phyloP scores from a whole-genome alignment of 208 protist species.

The Acanthamoeba rhysodes region DNA sequence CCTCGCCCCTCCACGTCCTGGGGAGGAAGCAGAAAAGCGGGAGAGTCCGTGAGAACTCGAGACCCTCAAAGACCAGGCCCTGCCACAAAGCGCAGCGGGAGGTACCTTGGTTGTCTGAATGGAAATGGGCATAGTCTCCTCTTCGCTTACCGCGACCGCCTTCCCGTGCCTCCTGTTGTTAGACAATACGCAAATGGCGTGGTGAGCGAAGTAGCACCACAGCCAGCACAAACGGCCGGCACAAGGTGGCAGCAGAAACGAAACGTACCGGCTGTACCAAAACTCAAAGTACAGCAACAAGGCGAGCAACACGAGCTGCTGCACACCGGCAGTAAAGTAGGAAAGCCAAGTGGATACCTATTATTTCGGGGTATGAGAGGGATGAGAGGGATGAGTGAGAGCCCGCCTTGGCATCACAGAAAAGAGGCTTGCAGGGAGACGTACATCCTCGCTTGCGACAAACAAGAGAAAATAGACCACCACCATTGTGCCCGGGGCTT shows the following conservation, averaged over 20 bases:
- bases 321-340: constrained; percentile 7
- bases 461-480: constrained; percentile 10
- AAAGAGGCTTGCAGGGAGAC: neutral
- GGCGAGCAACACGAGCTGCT: neutral
- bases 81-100: too few relatives aligned
- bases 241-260: neutral
- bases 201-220: neutral
- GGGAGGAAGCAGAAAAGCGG: neutral
- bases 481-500: constrained; percentile 26
- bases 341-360: constrained; percentile 24
- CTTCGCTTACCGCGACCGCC: neutral
- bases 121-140: neutral
- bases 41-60: too few relatives aligned
- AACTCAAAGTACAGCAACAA: constrained; percentile 6
- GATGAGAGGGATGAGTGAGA: neutral
- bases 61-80: too few relatives aligned
- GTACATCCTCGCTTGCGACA: neutral
- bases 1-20: neutral
- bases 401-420: neutral
- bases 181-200: neutral
- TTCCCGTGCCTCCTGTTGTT: neutral
- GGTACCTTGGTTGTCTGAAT: neutral
- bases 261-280: constrained; percentile 11
- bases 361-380: neutral
- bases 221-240: too few relatives aligned